Percentiles rank a stretch among this genome's conserved stretches.
phyloP scores from a whole-genome alignment of 352 stramenopile species.

The Globisporangium mamillatum region DNA sequence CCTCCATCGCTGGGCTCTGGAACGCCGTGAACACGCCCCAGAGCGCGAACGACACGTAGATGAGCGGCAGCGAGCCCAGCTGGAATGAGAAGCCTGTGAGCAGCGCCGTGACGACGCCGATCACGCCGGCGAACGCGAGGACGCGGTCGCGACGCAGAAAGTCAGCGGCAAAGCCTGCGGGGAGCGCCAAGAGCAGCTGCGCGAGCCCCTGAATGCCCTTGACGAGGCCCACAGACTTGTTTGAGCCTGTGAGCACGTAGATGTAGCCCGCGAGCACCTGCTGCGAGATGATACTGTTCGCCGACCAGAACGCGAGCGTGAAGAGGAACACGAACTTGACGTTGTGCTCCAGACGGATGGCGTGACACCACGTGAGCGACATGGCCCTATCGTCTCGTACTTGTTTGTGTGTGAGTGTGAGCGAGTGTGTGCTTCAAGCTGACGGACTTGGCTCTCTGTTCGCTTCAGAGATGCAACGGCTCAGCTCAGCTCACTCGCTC shows the following conservation, averaged over 20 bases:
- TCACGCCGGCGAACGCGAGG: constrained; percentile 30
- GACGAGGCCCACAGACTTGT: constrained; percentile 38
- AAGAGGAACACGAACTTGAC: constrained; percentile 73
- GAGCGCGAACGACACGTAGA: constrained; percentile 65
- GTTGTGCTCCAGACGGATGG: constrained; percentile 51
- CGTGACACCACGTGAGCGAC: not conserved
- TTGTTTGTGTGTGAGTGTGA: not conserved
- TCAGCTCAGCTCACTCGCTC: not conserved
- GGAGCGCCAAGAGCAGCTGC: constrained; percentile 51
- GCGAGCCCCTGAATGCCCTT: constrained; percentile 47
- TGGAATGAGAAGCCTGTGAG: constrained; percentile 47
- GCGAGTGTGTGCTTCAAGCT: not conserved
- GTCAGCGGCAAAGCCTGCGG: constrained; percentile 57
- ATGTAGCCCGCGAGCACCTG: constrained; percentile 60
- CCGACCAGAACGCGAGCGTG: constrained; percentile 58
- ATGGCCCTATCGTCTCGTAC: not conserved
- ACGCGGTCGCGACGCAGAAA: constrained; percentile 50
- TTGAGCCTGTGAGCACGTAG: constrained; percentile 52
- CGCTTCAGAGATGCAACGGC: not conserved
- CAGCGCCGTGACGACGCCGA: constrained; percentile 39
- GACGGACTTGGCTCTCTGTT: not conserved
- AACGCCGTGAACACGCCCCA: constrained; percentile 83
- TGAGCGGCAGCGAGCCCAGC: constrained; percentile 35
- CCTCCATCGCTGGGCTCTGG: constrained; percentile 70
- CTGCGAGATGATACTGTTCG: constrained; percentile 59